Evolutionary conservation across 169 alveolate species (phyloP).

Genomic region (Theileria sp.): DNA sequence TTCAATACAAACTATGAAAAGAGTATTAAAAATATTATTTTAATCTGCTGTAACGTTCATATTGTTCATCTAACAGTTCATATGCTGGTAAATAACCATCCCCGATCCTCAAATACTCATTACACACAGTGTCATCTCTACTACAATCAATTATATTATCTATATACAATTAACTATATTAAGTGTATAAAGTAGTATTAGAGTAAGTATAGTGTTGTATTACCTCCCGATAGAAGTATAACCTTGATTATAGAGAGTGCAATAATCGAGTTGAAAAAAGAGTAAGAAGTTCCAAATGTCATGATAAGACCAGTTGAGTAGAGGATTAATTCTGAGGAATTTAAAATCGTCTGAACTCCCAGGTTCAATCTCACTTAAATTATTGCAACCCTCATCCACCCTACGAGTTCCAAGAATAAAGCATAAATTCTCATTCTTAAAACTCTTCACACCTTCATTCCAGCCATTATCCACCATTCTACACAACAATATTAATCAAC

Average conservation of each 20-base stretch:
- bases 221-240: constrained; percentile 75
- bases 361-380: constrained; percentile 18
- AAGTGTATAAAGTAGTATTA: no score
- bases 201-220: no score
- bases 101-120: constrained; percentile 58
- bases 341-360: constrained; percentile 54
- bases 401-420: constrained; percentile 44
- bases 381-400: constrained; percentile 19
- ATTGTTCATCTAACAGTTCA: constrained; percentile 67
- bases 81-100: constrained; percentile 75
- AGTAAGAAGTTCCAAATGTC: constrained; percentile 75
- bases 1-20: no score
- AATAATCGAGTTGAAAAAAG: constrained; percentile 69
- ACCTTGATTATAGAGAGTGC: constrained; percentile 72
- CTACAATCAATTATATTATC: constrained; percentile 6
- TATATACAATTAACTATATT: not conserved
- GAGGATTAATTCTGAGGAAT: constrained; percentile 64
- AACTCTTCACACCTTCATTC: constrained; percentile 39
- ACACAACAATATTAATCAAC: not conserved
- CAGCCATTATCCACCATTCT: constrained; percentile 39
- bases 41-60: constrained; percentile 58
- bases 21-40: not conserved
- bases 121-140: constrained; percentile 55
- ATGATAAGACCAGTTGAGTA: constrained; percentile 74
- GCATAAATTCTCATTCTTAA: constrained; percentile 15